Percentiles rank a stretch among this genome's conserved stretches.
Evolutionary conservation across 805 yeast species (phyloP).

Genomic region (Jamesozyma gamospora): DNA sequence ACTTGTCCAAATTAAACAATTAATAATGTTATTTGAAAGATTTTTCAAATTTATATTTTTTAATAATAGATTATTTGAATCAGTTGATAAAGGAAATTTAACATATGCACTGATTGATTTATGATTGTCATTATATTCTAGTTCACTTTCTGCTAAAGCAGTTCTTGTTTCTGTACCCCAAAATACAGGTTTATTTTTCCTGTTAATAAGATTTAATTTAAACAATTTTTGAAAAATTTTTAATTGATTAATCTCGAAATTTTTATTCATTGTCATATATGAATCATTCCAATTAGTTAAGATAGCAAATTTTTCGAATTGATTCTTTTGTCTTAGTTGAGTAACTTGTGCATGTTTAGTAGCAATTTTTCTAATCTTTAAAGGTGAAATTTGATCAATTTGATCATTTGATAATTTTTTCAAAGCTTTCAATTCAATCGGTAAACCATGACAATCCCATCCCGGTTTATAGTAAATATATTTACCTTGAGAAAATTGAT

Average conservation of each 20-base stretch:
- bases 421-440: slow-evolving; percentile 84
- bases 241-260: slow-evolving; percentile 69
- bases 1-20: slow-evolving; percentile 82
- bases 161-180: slow-evolving; percentile 95
- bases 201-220: slow-evolving; percentile 54
- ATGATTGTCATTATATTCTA: slow-evolving; percentile 73
- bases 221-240: slow-evolving; percentile 57
- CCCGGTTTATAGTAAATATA: slow-evolving; percentile 76
- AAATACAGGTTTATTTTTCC: slow-evolving; percentile 91
- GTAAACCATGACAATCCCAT: slow-evolving; percentile 98
- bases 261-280: slow-evolving; percentile 62
- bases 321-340: slow-evolving; percentile 49
- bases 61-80: slow-evolving; percentile 10
- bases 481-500: slow-evolving; percentile 51
- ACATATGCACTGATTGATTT: slow-evolving; percentile 58
- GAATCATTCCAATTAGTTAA: slow-evolving; percentile 73
- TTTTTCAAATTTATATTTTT: slow-evolving; percentile 3
- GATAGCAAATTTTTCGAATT: slow-evolving; percentile 63
- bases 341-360: slow-evolving; percentile 58
- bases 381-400: slow-evolving; percentile 27
- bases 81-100: slow-evolving; percentile 45
- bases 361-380: slow-evolving; percentile 59
- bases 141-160: slow-evolving; percentile 93
- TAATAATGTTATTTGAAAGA: slow-evolving; percentile 6
- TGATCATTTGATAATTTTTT: slow-evolving; percentile 32